Conservation (phyloP, 495 filamentous ascomycete genomes). For the Penicillium desertorum region DNA sequence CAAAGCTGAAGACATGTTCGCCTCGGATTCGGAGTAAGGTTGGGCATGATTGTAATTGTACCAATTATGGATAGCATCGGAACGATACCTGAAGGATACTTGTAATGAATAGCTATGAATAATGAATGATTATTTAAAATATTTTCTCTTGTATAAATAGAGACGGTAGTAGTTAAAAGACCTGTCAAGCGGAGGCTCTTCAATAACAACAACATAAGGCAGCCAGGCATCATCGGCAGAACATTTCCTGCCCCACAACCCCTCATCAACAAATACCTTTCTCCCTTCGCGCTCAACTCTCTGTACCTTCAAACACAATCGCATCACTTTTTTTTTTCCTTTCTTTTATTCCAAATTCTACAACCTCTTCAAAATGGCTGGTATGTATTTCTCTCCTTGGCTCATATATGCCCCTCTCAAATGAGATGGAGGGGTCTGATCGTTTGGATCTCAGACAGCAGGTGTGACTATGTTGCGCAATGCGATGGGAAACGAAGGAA, state of each 20-base stretch:
- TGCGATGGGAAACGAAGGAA: neutral
- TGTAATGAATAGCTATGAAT: slow-evolving; percentile 4
- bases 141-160: neutral
- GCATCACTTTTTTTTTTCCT: neutral
- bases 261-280: slow-evolving; percentile 37
- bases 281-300: slow-evolving; percentile 12
- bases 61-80: slow-evolving; percentile 4
- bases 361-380: slow-evolving; percentile 40
- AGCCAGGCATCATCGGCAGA: slow-evolving; percentile 27
- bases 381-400: slow-evolving; percentile 8
- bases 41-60: slow-evolving; percentile 22
- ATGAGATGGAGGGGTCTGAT: neutral
- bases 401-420: neutral
- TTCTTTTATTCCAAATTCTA: neutral
- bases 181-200: slow-evolving; percentile 2
- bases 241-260: slow-evolving; percentile 34
- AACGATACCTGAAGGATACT: slow-evolving; percentile 1
- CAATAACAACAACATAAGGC: slow-evolving; percentile 17
- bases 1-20: slow-evolving; percentile 95
- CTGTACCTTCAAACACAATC: slow-evolving; percentile 15
- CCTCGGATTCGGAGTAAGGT: slow-evolving; percentile 53
- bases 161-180: neutral
- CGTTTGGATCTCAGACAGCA: slow-evolving; percentile 3
- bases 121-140: slow-evolving; percentile 2
- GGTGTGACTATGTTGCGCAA: slow-evolving; percentile 17